Conservation (phyloP, 1,284 basidiomycete species). For the Malassezia dermatis region DNA sequence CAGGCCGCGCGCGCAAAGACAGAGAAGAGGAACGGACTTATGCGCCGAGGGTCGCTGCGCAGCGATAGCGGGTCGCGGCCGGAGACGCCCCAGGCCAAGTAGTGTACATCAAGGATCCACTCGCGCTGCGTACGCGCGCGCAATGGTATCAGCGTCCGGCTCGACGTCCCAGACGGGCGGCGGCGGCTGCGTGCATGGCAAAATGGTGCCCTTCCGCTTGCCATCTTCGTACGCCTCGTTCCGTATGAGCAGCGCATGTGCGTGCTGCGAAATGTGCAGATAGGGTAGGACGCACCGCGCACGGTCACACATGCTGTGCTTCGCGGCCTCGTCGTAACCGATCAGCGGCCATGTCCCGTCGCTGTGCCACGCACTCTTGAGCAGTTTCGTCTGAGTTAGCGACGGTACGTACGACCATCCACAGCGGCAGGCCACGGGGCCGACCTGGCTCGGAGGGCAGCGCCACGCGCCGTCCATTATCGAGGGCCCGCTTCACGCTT, state of each 20-base stretch:
- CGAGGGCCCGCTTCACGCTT: conserved; percentile 1
- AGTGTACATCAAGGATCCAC: background rate
- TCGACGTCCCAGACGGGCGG: background rate
- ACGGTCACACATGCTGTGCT: conserved; percentile 7
- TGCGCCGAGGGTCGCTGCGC: conserved; percentile 1
- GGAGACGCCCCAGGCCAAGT: background rate
- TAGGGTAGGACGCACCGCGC: background rate
- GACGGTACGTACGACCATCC: background rate
- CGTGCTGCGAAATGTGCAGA: conserved; percentile 11
- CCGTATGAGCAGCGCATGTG: conserved; percentile 6
- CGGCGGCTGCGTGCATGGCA: conserved; percentile 5
- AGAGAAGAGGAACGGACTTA: conserved; percentile 5
- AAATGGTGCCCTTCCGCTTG: background rate
- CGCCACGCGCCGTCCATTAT: background rate
- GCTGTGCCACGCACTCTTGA: conserved; percentile 13
- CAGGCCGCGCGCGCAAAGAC: conserved; percentile 1
- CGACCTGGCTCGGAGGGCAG: background rate
- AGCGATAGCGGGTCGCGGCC: conserved; percentile 6
- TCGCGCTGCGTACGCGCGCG: conserved; percentile 9
- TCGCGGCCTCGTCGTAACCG: conserved; percentile 12
- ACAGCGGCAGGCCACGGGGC: conserved; percentile 13
- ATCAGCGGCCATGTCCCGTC: conserved; percentile 18
- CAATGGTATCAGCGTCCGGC: conserved; percentile 8
- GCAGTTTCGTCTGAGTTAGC: background rate
- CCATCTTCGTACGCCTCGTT: conserved; percentile 7